These are phyloP conservation scores for Amphicarpaea edgeworthii DNA, from an alignment of 306 rosid species.

Conservation along the genomic window DNA sequence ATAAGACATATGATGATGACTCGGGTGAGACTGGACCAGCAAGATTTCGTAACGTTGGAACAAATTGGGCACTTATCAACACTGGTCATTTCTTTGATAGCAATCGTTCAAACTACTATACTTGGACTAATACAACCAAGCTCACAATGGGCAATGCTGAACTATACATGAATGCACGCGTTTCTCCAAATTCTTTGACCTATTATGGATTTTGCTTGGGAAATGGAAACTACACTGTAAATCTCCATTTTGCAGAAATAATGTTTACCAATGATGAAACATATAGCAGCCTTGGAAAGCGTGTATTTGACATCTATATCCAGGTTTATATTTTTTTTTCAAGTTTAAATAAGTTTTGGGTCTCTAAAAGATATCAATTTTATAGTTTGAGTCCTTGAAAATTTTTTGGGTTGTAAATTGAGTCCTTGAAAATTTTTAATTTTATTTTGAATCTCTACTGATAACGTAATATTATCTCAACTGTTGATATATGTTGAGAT, in stretches of 20 bases:
- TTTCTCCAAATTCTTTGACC: slow-evolving; percentile 71
- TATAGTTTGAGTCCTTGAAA: too few species aligned
- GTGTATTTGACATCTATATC: slow-evolving; percentile 63
- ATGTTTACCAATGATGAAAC: slow-evolving; percentile 43
- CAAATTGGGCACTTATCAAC: slow-evolving; percentile 66
- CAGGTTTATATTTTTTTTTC: slow-evolving; percentile 53
- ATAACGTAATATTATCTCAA: too few species aligned
- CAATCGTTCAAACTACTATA: slow-evolving; percentile 20
- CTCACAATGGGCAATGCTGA: slow-evolving; percentile 49
- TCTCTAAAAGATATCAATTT: too few species aligned
- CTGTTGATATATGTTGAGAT: too few species aligned
- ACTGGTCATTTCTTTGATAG: slow-evolving; percentile 64
- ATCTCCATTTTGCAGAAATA: slow-evolving; percentile 65
- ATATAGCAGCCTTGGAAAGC: slow-evolving; percentile 59
- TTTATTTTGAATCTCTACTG: too few species aligned
- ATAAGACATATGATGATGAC: slow-evolving; percentile 44
- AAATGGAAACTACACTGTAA: slow-evolving; percentile 63
- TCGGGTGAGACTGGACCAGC: slow-evolving; percentile 3
- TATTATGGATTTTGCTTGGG: slow-evolving; percentile 63
- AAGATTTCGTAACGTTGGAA: slow-evolving; percentile 15
- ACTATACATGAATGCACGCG: slow-evolving; percentile 68
- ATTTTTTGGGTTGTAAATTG: too few species aligned
- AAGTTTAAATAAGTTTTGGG: too few species aligned
- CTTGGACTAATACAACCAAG: slow-evolving; percentile 37
- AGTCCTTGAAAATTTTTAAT: too few species aligned